These are phyloP conservation scores for Cladophialophora psammophila DNA, from an alignment of 2,329 filamentous ascomycete genomes.

Conservation along the genomic window DNA sequence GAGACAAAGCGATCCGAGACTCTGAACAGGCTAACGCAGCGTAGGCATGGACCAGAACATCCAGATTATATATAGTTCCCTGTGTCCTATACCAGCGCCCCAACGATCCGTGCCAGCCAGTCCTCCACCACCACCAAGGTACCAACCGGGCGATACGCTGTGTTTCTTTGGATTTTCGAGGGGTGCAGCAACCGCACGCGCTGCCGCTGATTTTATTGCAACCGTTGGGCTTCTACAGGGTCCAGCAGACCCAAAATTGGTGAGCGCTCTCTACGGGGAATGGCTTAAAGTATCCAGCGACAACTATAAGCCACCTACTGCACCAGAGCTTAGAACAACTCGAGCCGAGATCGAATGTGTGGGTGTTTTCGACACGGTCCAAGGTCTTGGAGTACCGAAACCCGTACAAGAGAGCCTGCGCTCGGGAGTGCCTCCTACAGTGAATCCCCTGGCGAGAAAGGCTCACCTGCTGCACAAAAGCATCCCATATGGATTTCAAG, in stretches of 20 bases:
- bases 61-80: not conserved
- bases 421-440: not conserved
- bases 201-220: not conserved
- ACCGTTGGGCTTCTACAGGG: not conserved
- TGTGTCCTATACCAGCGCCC: not conserved
- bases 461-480: not conserved
- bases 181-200: not conserved
- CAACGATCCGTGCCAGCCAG: not conserved
- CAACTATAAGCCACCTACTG: too few species aligned
- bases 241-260: too few species aligned
- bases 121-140: not conserved
- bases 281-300: too few species aligned
- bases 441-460: not conserved
- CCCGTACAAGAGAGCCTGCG: not conserved
- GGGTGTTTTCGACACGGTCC: not conserved
- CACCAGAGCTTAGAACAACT: not conserved
- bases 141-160: not conserved
- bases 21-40: not conserved
- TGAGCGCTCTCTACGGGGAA: too few species aligned
- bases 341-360: not conserved
- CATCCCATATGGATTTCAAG: not conserved
- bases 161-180: conserved; percentile 2
- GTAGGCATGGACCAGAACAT: not conserved
- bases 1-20: not conserved
- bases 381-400: not conserved